Conservation (phyloP, 2,329 filamentous ascomycete species). For the Arthrobotrys megalospora region DNA sequence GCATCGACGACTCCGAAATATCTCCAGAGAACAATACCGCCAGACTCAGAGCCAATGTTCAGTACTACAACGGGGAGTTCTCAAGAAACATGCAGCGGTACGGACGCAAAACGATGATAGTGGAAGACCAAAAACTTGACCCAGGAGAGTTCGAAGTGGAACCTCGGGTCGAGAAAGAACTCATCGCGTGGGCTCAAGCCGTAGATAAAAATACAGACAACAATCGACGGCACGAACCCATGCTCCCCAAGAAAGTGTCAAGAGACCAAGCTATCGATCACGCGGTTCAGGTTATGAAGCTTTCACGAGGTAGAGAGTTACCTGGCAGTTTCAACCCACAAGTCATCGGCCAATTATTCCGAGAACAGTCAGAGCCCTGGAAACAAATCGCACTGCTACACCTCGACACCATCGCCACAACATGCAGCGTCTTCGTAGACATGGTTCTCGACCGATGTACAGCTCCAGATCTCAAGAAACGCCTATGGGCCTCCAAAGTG, state of each 20-base stretch:
- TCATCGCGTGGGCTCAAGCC: constrained; percentile 31
- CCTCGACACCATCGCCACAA: constrained; percentile 62
- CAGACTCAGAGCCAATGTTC: constrained; percentile 64
- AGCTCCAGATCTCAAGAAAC: constrained; percentile 62
- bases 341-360: constrained; percentile 66
- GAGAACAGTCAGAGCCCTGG: constrained; percentile 67
- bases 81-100: constrained; percentile 63
- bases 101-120: constrained; percentile 62
- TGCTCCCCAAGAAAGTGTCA: constrained; percentile 35
- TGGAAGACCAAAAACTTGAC: constrained; percentile 32
- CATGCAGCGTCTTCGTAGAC: constrained; percentile 64
- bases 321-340: constrained; percentile 66
- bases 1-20: constrained; percentile 25
- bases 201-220: constrained; percentile 24
- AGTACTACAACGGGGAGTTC: constrained; percentile 66
- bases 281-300: constrained; percentile 60
- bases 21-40: constrained; percentile 22
- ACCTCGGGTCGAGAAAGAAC: constrained; percentile 32
- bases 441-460: constrained; percentile 64
- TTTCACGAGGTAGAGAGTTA: constrained; percentile 66
- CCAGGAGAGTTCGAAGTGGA: constrained; percentile 47
- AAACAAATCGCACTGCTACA: constrained; percentile 63
- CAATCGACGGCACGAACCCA: constrained; percentile 12
- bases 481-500: constrained; percentile 57
- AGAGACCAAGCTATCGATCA: constrained; percentile 43